phyloP scores from a whole-genome alignment of 805 yeast genomes.

The Yamadazyma akitaensis region DNA sequence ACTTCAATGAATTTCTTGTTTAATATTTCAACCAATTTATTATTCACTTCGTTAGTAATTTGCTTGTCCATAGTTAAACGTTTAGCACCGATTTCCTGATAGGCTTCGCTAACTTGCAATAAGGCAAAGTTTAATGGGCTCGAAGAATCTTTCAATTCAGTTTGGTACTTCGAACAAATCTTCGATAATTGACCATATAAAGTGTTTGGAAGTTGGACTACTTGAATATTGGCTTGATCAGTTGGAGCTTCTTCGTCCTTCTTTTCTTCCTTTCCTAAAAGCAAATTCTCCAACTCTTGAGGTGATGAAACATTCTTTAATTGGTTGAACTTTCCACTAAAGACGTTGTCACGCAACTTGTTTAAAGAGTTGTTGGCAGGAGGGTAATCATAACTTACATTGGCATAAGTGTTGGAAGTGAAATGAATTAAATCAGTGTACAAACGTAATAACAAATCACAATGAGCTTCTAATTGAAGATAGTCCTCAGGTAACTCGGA shows the following conservation, averaged over 20 bases:
- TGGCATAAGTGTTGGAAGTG: slow-evolving; percentile 57
- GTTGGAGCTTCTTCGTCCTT: slow-evolving; percentile 10
- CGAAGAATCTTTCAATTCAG: slow-evolving; percentile 43
- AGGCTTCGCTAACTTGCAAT: slow-evolving; percentile 51
- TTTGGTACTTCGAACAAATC: slow-evolving; percentile 47
- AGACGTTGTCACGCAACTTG: slow-evolving; percentile 59
- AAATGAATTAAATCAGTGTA: slow-evolving; percentile 48
- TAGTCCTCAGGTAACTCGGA: slow-evolving; percentile 75
- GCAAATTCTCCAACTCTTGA: slow-evolving; percentile 60
- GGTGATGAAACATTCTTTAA: slow-evolving; percentile 63
- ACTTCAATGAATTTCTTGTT: slow-evolving; percentile 60
- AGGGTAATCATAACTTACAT: slow-evolving; percentile 79
- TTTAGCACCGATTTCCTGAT: slow-evolving; percentile 62
- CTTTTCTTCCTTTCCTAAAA: slow-evolving; percentile 32
- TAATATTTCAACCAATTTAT: slow-evolving; percentile 50
- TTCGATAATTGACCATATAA: slow-evolving; percentile 67
- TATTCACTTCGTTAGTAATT: slow-evolving; percentile 58
- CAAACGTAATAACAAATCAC: slow-evolving; percentile 60
- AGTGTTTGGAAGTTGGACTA: slow-evolving; percentile 58
- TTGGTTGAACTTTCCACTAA: slow-evolving; percentile 54
- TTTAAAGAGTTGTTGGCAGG: slow-evolving; percentile 49
- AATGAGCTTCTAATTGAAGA: slow-evolving; percentile 60
- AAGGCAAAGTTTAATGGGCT: slow-evolving; percentile 53
- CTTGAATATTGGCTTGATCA: slow-evolving; percentile 22
- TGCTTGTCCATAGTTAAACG: slow-evolving; percentile 68